Base-by-base conservation (phyloP, 768 basidiomycete genomes). In the Coprinopsis strossmayeri region DNA sequence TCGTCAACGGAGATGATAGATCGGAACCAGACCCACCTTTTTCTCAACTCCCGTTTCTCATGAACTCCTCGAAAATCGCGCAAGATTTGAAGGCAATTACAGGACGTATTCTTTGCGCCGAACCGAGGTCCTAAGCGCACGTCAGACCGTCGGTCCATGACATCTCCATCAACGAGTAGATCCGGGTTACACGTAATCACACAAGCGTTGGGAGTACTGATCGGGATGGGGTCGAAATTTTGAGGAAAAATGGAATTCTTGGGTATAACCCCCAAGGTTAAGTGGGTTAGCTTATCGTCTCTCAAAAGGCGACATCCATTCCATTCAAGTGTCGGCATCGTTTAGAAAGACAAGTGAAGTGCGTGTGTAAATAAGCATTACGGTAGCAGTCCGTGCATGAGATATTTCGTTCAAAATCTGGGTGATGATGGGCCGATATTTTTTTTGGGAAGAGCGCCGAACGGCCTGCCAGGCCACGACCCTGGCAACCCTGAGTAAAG, bases 401-500 rank as follows among this genome's bases (percentile, higher is more conserved):
- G 30, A 32, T 32, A 32, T 32, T 32, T 32, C 30, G 15, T 32
- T 32, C 9, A 15, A 15, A 15, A 15, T 32, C 15, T n/a, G n/a
- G n/a, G n/a, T n/a, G n/a, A 15, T 41, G n/a, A n/a, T n/a, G n/a
- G n/a, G 45, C 45, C 45, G 34, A 46, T 27, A 13, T 18, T 15
- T 28, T 44, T 44, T 44, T n/a, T 25, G 10, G 40, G 11, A 42
- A 10, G 40, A 42, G 12, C 28, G 28, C 28, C 17, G 27, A 18
- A 28, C 21, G n/a, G n/a, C n/a, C n/a, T n/a, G n/a, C n/a, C n/a
- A 32, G 15, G 27, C 7, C 15, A 37, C 13, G 34, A 39, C 24
- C 37, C 26, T 47, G 46, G 38, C 46, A 47, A 47, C 46, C 46
- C 34, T 39, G 46, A 47, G 46, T 47, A 47, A 47, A 25, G 17